Percentiles rank a stretch among this genome's conserved stretches.
These are phyloP conservation scores for Aegilops sharonensis DNA, from an alignment of 176 grass and related monocot species.

Conservation along the genomic window DNA sequence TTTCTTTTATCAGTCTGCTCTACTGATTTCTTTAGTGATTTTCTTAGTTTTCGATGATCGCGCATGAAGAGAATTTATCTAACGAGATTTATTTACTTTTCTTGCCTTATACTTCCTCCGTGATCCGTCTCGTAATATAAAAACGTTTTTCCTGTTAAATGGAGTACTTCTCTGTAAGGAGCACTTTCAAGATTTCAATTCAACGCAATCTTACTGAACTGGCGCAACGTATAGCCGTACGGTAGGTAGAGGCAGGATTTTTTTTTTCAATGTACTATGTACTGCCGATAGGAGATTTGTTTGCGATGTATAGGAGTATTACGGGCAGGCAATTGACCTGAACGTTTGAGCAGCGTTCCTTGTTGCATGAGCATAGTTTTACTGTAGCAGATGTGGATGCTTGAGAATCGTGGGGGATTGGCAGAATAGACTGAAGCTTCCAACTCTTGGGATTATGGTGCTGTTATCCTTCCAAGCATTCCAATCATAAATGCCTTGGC, in stretches of 20 bases:
- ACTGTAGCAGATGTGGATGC: too few species aligned
- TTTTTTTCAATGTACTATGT: not conserved
- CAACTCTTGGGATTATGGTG: not conserved
- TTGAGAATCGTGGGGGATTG: too few species aligned
- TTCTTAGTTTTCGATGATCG: not conserved
- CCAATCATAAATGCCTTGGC: not conserved
- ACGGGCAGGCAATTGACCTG: not conserved
- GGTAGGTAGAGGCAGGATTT: not conserved
- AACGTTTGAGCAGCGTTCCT: too few species aligned
- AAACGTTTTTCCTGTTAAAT: too few species aligned
- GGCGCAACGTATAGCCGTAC: not conserved
- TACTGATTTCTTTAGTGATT: not conserved
- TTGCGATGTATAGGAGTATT: not conserved
- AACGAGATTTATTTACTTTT: not conserved
- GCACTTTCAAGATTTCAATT: not conserved
- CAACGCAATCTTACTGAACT: not conserved
- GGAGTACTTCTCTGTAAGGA: too few species aligned
- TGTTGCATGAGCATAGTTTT: too few species aligned
- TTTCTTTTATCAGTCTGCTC: not conserved
- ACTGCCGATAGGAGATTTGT: not conserved
- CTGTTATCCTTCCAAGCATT: conserved; percentile 5
- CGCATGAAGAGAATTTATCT: not conserved
- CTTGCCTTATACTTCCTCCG: not conserved
- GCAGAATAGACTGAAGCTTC: not conserved
- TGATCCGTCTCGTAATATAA: too few species aligned